Evolutionary conservation across 1,284 basidiomycete genomes (phyloP).

Genomic region (Cystobasidium slooffiae): DNA sequence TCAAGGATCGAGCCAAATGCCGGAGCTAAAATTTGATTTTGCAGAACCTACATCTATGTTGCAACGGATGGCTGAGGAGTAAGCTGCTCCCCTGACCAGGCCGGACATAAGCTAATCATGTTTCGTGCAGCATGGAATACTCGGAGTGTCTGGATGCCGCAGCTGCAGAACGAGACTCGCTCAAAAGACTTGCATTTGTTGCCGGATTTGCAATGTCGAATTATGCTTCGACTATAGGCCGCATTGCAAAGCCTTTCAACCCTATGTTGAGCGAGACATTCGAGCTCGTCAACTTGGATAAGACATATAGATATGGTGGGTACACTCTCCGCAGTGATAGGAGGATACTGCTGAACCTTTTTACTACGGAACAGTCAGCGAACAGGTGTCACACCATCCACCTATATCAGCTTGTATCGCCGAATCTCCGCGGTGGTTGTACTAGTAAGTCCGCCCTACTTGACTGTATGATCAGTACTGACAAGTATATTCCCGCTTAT

Average conservation of each 20-base stretch:
- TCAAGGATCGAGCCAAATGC: neutral
- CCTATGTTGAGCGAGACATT: conserved; percentile 92
- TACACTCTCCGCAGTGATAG: conserved; percentile 81
- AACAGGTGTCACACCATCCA: conserved; percentile 47
- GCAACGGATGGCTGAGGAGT: conserved; percentile 63
- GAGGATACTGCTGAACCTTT: neutral
- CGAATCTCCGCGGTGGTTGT: conserved; percentile 85
- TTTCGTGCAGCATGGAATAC: conserved; percentile 78
- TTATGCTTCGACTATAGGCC: conserved; percentile 87
- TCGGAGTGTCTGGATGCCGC: conserved; percentile 89
- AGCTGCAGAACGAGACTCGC: conserved; percentile 73
- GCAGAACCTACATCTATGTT: conserved; percentile 96
- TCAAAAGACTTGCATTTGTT: conserved; percentile 86
- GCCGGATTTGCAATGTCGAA: conserved; percentile 98
- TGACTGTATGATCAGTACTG: neutral
- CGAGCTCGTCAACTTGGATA: conserved; percentile 86
- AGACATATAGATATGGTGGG: conserved; percentile 87
- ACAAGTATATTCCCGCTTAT: neutral
- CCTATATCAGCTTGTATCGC: conserved; percentile 97
- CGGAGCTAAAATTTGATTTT: neutral
- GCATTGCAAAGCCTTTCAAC: conserved; percentile 95
- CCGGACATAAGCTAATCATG: conserved; percentile 21
- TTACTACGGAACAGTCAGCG: conserved; percentile 16
- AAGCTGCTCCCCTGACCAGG: conserved; percentile 55
- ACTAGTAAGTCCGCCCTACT: conserved; percentile 69